Conservation (phyloP, 176 grass and related monocot genomes). For the Elymus sibiricus region DNA sequence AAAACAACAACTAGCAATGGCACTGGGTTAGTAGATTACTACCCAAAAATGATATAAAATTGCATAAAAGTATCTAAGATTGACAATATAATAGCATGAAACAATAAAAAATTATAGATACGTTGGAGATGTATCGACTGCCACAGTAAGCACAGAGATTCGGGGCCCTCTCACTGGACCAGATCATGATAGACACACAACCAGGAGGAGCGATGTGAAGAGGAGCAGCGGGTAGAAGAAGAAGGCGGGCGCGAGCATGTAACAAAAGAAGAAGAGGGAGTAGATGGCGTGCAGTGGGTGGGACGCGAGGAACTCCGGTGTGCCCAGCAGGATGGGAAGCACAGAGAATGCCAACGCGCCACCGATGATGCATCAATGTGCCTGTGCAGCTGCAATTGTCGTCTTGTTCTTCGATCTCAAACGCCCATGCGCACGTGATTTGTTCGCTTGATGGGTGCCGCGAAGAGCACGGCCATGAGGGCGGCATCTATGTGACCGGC, state of each 20-base stretch:
- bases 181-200: neutral
- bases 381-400: no score
- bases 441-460: neutral
- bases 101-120: no score
- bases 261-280: constrained; percentile 62
- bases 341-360: constrained; percentile 24
- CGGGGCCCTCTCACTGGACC: no score
- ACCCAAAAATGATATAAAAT: no score
- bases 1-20: no score
- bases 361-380: neutral
- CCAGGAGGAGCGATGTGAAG: constrained; percentile 63
- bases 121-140: no score
- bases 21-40: no score
- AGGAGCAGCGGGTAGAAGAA: constrained; percentile 78
- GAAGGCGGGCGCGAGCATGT: constrained; percentile 34
- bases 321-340: constrained; percentile 47
- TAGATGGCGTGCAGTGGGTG: constrained; percentile 74
- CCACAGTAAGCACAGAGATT: no score
- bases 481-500: no score
- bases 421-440: neutral
- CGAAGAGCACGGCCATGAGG: no score
- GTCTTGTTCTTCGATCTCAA: neutral
- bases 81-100: no score
- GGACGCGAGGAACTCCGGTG: constrained; percentile 48
- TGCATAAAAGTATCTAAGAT: no score